phyloP scores from a whole-genome alignment of 2,329 filamentous ascomycete species.

The Aspergillus novofumigatus region DNA sequence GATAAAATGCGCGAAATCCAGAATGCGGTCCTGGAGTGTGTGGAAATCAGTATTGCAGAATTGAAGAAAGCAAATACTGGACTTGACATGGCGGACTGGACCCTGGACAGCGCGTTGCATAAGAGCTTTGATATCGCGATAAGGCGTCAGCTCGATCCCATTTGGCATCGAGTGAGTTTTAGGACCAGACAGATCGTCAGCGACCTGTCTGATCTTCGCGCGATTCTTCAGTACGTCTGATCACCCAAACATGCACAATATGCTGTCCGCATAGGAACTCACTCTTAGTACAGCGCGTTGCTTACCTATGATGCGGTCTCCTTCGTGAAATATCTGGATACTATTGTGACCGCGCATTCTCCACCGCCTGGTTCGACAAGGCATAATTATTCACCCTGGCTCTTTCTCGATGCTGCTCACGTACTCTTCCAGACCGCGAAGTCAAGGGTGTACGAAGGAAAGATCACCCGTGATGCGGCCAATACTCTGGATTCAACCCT shows the following conservation, averaged over 20 bases:
- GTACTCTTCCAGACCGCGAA: constrained; percentile 90
- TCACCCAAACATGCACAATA: not conserved
- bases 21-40: constrained; percentile 89
- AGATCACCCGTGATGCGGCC: constrained; percentile 57
- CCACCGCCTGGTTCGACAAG: constrained; percentile 82
- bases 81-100: constrained; percentile 96
- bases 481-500: constrained; percentile 56
- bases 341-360: constrained; percentile 84
- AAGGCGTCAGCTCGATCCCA: constrained; percentile 83
- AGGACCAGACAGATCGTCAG: constrained; percentile 92
- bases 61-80: constrained; percentile 86
- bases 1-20: constrained; percentile 91
- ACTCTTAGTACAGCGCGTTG: constrained; percentile 48
- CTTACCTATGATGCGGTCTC: constrained; percentile 85
- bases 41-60: constrained; percentile 90
- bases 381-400: constrained; percentile 89
- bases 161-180: constrained; percentile 95
- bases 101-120: constrained; percentile 84
- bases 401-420: constrained; percentile 92
- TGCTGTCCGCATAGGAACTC: constrained; percentile 10
- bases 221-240: constrained; percentile 66
- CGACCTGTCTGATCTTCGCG: constrained; percentile 77
- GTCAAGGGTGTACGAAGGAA: constrained; percentile 76
- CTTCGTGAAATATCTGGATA: constrained; percentile 90
- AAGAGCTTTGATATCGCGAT: constrained; percentile 89